A percentile compares a stretch with the other conserved stretches of the same genome.
phyloP scores from a whole-genome alignment of 73 alveolate species.

The Durusdinium trenchii region DNA sequence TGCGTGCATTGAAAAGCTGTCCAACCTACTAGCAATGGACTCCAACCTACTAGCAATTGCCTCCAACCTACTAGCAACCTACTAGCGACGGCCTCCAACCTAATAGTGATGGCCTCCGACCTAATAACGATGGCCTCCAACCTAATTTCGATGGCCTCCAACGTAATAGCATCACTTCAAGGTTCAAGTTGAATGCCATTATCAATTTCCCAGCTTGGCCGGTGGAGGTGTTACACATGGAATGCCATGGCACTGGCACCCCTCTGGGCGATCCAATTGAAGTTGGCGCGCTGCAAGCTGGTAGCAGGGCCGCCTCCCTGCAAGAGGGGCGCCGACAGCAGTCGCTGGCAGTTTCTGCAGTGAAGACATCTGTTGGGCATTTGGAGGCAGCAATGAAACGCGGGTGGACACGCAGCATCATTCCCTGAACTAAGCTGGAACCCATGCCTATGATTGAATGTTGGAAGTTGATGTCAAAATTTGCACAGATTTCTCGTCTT shows the following conservation, averaged over 20 bases:
- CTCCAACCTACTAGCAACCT: too few species aligned
- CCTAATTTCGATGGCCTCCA: too few species aligned
- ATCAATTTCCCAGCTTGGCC: neutral
- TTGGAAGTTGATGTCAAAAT: neutral
- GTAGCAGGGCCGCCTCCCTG: too few species aligned
- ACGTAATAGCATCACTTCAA: too few species aligned
- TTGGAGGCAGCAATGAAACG: constrained; percentile 82
- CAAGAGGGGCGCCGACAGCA: constrained; percentile 55
- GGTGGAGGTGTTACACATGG: constrained; percentile 52
- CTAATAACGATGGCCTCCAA: too few species aligned
- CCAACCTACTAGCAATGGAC: too few species aligned
- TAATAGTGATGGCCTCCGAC: too few species aligned
- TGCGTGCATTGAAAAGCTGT: neutral
- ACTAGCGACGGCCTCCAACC: too few species aligned
- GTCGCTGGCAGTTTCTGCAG: constrained; percentile 61
- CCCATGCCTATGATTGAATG: too few species aligned
- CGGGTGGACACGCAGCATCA: too few species aligned
- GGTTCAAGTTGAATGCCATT: too few species aligned
- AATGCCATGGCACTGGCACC: constrained; percentile 94
- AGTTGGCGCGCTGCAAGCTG: constrained; percentile 80
- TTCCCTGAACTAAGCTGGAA: neutral
- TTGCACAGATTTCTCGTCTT: neutral
- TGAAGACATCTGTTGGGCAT: constrained; percentile 92
- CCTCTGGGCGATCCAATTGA: constrained; percentile 95
- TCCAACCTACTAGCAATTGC: too few species aligned